phyloP scores from a whole-genome alignment of 2,329 filamentous ascomycete genomes.

The Daldinia eschscholtzii region DNA sequence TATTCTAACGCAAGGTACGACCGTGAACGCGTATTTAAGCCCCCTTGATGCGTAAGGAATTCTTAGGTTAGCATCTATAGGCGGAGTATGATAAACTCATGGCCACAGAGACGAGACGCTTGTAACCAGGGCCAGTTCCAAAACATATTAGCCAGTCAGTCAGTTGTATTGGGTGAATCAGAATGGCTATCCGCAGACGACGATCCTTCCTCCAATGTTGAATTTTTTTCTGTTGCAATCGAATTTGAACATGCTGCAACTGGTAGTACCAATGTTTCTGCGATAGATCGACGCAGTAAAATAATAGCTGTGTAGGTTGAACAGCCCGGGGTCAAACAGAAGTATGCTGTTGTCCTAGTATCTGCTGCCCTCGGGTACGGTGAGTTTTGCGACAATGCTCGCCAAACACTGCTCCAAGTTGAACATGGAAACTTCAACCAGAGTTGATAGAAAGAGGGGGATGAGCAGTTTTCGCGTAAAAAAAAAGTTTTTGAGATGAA shows the following conservation, averaged over 20 bases:
- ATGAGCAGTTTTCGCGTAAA: conserved; percentile 9
- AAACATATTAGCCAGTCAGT: conserved; percentile 18
- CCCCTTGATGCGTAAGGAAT: neutral
- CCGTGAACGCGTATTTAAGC: conserved; percentile 2
- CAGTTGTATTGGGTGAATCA: conserved; percentile 26
- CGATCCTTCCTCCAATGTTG: conserved; percentile 25
- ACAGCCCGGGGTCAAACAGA: conserved; percentile 30
- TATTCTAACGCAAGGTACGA: neutral
- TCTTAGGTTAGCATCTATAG: neutral
- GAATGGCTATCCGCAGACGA: conserved; percentile 21
- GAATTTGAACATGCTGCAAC: conserved; percentile 28
- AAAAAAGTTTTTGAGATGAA: conserved; percentile 25
- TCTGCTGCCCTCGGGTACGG: conserved; percentile 16
- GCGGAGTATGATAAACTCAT: neutral
- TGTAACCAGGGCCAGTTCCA: conserved; percentile 21
- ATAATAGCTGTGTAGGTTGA: conserved; percentile 36
- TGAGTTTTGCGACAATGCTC: conserved; percentile 20
- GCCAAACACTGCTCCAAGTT: conserved; percentile 13
- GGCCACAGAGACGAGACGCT: neutral
- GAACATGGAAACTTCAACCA: conserved; percentile 22
- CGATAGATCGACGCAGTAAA: conserved; percentile 53
- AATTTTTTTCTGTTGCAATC: conserved; percentile 21
- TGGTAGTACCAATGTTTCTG: conserved; percentile 48
- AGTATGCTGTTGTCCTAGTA: conserved; percentile 5
- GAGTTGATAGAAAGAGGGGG: conserved; percentile 15